Conservation (phyloP, 2,329 filamentous ascomycete genomes). For the Endocalyx cinctus region DNA sequence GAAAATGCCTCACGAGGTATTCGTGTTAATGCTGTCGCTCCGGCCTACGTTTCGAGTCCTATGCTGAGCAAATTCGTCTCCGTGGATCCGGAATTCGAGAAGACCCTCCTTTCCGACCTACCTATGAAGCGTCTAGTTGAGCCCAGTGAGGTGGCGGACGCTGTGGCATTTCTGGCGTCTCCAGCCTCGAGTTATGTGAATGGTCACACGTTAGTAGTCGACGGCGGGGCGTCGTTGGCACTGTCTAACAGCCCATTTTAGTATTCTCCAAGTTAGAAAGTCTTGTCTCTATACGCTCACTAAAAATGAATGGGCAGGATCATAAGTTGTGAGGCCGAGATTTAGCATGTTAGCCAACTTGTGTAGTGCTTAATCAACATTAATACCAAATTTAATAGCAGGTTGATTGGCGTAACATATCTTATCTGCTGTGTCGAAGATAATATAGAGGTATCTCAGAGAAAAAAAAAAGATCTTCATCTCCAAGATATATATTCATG, state of each 20-base stretch:
- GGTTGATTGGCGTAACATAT: no score
- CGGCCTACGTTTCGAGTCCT: constrained; percentile 13
- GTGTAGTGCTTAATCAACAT: no score
- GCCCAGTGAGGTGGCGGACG: constrained; percentile 12
- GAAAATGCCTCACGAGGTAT: constrained; percentile 12
- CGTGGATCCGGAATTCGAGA: constrained; percentile 11
- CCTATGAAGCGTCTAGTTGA: constrained; percentile 10
- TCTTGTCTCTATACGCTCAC: no score
- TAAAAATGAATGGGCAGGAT: no score
- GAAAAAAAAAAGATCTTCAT: no score
- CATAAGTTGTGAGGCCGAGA: no score
- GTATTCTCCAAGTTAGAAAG: no score
- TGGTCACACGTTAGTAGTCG: constrained; percentile 15
- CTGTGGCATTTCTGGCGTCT: constrained; percentile 14
- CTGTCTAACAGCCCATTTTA: constrained; percentile 13
- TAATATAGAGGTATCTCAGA: no score
- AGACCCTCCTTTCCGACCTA: constrained; percentile 12
- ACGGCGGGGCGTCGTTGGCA: constrained; percentile 12
- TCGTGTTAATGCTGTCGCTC: constrained; percentile 14
- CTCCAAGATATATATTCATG: no score
- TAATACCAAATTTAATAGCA: no score
- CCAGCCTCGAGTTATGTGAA: constrained; percentile 16
- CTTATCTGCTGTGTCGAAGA: no score
- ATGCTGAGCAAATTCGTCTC: constrained; percentile 13
- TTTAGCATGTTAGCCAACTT: no score